phyloP scores from a whole-genome alignment of 768 basidiomycete species.

The Lactifluus volemus region DNA sequence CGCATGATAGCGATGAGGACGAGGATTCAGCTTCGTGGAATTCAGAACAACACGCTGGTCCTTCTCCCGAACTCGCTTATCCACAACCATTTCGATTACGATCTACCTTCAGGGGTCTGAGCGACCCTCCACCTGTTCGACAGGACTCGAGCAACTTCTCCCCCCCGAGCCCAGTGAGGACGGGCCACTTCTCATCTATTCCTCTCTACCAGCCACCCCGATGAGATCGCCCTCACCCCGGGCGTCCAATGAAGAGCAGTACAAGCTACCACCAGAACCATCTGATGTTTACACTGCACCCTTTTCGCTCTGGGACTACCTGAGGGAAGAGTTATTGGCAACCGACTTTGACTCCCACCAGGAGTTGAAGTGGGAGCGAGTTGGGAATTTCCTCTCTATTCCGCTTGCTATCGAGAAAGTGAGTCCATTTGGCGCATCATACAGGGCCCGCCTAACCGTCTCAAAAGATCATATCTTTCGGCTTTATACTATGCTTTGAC shows the following conservation, averaged over 20 bases:
- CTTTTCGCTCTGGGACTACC: constrained; percentile 89
- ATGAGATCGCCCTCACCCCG: constrained; percentile 29
- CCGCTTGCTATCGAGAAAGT: constrained; percentile 94
- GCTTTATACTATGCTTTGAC: constrained; percentile 88
- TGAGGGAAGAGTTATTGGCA: constrained; percentile 78
- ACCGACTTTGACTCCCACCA: constrained; percentile 95
- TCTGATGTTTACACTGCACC: constrained; percentile 32
- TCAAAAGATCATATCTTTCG: constrained; percentile 78
- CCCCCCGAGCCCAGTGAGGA: constrained; percentile 8
- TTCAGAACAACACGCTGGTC: constrained; percentile 2
- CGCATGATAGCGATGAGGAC: constrained; percentile 16
- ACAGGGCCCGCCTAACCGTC: background rate
- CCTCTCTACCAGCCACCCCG: constrained; percentile 69
- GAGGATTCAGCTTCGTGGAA: background rate
- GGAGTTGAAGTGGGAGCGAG: constrained; percentile 91
- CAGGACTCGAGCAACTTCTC: constrained; percentile 8
- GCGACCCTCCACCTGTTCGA: constrained; percentile 4
- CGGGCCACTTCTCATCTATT: constrained; percentile 44
- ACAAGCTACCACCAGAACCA: constrained; percentile 14
- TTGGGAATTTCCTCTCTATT: constrained; percentile 90
- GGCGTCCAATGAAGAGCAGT: background rate
- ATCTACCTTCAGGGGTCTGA: constrained; percentile 3
- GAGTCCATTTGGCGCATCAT: constrained; percentile 12
- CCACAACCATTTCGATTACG: constrained; percentile 1
- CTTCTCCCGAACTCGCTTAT: background rate